phyloP scores from a whole-genome alignment of 78 protist species.

The Monosiga brevicollis region DNA sequence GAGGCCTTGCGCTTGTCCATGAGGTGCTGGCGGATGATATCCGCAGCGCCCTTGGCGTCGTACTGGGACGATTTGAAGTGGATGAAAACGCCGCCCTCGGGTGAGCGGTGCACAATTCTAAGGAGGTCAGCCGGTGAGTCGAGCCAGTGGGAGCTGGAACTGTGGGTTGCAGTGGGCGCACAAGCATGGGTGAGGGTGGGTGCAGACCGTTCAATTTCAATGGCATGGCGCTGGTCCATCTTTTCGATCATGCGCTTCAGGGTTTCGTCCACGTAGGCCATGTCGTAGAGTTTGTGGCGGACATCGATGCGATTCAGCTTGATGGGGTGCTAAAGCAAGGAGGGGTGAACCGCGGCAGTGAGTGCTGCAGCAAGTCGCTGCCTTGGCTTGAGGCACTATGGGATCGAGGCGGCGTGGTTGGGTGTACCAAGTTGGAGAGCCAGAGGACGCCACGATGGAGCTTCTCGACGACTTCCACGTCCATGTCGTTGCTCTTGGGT shows the following conservation, averaged over 20 bases:
- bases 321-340: no score
- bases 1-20: neutral
- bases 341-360: no score
- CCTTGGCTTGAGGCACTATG: no score
- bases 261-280: neutral
- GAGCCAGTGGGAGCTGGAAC: no score
- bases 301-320: neutral
- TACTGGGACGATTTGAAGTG: neutral
- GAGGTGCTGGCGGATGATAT: neutral
- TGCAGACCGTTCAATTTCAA: neutral
- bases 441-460: neutral
- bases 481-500: no score
- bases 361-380: no score
- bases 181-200: neutral
- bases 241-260: neutral
- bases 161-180: neutral
- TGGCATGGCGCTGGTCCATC: neutral
- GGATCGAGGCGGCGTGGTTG: no score
- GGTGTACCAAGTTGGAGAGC: neutral
- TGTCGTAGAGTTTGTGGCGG: neutral
- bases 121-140: no score
- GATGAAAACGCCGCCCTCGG: neutral
- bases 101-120: neutral
- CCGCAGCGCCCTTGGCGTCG: neutral
- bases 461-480: neutral